Conservation (phyloP, 176 grass and related monocot genomes). For the Cenchrus americanus region DNA sequence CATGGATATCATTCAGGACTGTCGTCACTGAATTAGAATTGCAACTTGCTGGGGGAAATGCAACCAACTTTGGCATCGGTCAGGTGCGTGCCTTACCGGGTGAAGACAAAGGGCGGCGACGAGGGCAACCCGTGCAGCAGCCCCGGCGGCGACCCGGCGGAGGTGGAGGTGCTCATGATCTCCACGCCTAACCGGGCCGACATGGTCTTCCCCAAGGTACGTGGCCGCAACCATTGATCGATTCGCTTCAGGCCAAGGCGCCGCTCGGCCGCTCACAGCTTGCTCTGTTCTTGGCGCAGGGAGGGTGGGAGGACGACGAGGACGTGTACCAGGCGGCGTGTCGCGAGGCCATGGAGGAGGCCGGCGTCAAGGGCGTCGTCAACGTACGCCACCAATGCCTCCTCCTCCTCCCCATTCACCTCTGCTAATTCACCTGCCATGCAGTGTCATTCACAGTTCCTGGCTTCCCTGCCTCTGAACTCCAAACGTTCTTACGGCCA, state of each 20-base stretch:
- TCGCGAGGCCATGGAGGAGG: conserved; percentile 88
- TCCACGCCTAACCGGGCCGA: conserved; percentile 71
- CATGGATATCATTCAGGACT: background rate
- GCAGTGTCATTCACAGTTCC: background rate
- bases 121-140: conserved; percentile 42
- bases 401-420: background rate
- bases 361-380: conserved; percentile 77
- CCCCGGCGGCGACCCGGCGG: conserved; percentile 13
- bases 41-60: background rate
- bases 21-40: background rate
- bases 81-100: conserved; percentile 78
- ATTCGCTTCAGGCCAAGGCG: background rate
- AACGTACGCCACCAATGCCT: conserved; percentile 50
- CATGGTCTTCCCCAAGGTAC: conserved; percentile 92
- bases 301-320: conserved; percentile 92
- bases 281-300: conserved; percentile 38
- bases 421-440: background rate
- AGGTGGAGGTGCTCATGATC: conserved; percentile 85
- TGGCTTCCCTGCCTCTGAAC: background rate
- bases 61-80: background rate
- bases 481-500: background rate
- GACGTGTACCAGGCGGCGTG: conserved; percentile 74
- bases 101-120: conserved; percentile 41
- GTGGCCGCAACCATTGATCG: background rate
- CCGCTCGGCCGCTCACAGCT: too few species aligned